These are phyloP conservation scores for Suillus plorans DNA, from an alignment of 768 basidiomycete species.

Conservation along the genomic window DNA sequence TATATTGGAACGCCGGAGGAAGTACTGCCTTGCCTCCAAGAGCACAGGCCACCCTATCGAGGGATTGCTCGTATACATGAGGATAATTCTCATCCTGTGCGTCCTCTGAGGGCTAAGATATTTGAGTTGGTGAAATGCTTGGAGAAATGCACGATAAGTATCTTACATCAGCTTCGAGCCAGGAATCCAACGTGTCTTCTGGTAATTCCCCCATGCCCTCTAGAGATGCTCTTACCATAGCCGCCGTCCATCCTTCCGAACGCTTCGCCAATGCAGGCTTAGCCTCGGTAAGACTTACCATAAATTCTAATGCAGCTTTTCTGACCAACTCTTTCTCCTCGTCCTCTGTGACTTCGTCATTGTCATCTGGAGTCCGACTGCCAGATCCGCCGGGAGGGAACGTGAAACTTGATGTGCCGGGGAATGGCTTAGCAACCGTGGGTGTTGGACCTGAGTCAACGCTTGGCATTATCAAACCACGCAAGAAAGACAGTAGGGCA, in stretches of 20 bases:
- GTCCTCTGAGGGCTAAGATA: constrained; percentile 59
- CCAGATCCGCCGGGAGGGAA: constrained; percentile 37
- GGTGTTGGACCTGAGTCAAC: constrained; percentile 54
- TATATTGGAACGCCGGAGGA: constrained; percentile 79
- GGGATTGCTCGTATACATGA: constrained; percentile 76
- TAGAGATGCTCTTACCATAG: constrained; percentile 71
- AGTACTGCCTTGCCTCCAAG: constrained; percentile 74
- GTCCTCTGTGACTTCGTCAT: constrained; percentile 43
- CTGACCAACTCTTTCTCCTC: constrained; percentile 72
- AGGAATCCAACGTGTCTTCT: constrained; percentile 54
- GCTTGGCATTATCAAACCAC: constrained; percentile 67
- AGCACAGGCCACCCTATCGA: constrained; percentile 81
- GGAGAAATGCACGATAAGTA: background rate
- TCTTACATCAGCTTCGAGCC: constrained; percentile 77
- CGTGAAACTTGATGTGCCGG: constrained; percentile 35
- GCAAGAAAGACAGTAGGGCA: constrained; percentile 68
- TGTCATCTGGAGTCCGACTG: constrained; percentile 29
- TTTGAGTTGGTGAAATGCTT: constrained; percentile 4
- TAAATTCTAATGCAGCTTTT: constrained; percentile 76
- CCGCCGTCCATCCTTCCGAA: constrained; percentile 67
- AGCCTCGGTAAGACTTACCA: constrained; percentile 79
- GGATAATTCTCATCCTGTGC: constrained; percentile 63
- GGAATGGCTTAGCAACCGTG: constrained; percentile 48
- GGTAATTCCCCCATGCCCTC: constrained; percentile 83
- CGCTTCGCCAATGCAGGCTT: constrained; percentile 66